Evolutionary conservation across 1,139 yeast species (phyloP).

Genomic region (Wickerhamomyces sp.): DNA sequence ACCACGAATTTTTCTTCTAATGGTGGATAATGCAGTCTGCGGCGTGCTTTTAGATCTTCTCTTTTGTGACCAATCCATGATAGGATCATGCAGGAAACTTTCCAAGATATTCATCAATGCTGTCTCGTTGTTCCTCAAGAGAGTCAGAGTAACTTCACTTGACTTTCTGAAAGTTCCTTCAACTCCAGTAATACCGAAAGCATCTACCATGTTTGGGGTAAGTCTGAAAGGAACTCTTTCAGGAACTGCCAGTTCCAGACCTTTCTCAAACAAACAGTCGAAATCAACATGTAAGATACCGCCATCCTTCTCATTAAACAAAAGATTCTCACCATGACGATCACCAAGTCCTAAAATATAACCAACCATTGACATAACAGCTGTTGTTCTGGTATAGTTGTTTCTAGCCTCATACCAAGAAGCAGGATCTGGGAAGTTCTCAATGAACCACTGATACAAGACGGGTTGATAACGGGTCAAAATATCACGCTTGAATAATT

Average conservation of each 20-base stretch:
- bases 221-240: constrained; percentile 93
- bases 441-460: constrained; percentile 81
- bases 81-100: constrained; percentile 89
- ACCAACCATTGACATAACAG: constrained; percentile 98
- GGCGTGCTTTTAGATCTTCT: constrained; percentile 37
- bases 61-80: constrained; percentile 58
- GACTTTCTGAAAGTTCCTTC: constrained; percentile 87
- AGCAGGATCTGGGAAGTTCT: constrained; percentile 84
- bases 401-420: constrained; percentile 82
- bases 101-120: constrained; percentile 87
- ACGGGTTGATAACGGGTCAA: constrained; percentile 61
- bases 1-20: constrained; percentile 81
- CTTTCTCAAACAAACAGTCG: constrained; percentile 91
- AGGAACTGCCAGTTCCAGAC: constrained; percentile 48
- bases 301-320: constrained; percentile 71
- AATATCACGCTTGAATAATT: constrained; percentile 25
- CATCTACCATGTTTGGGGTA: constrained; percentile 85
- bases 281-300: constrained; percentile 90
- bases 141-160: constrained; percentile 75
- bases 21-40: constrained; percentile 65
- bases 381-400: constrained; percentile 70
- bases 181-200: constrained; percentile 83
- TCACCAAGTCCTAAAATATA: constrained; percentile 90
- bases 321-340: constrained; percentile 88
- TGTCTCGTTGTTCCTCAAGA: constrained; percentile 79